phyloP scores from a whole-genome alignment of 1,284 basidiomycete genomes.

The Tylopilus sp. region DNA sequence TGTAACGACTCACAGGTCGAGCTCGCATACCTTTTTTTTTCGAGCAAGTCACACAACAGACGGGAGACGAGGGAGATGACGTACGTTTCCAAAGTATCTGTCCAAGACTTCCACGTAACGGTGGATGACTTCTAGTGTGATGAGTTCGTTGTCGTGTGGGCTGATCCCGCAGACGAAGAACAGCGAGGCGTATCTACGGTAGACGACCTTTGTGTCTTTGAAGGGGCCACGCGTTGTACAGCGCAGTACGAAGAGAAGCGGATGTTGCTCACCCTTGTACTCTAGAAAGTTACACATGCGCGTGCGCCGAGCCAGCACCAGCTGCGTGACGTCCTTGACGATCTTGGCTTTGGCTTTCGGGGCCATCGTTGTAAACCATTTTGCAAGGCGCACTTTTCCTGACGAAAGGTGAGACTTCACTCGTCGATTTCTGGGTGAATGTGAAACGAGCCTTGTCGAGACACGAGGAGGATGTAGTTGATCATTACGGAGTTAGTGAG shows the following conservation, averaged over 20 bases:
- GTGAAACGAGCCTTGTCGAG: slow-evolving; percentile 76
- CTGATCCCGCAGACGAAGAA: slow-evolving; percentile 97
- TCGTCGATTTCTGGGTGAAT: slow-evolving; percentile 1
- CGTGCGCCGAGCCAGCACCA: slow-evolving; percentile 92
- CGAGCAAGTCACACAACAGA: neutral
- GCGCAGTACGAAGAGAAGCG: neutral
- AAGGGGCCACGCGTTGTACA: neutral
- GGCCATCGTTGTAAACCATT: slow-evolving; percentile 98
- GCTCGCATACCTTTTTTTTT: slow-evolving; percentile 78
- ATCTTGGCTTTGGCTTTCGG: slow-evolving; percentile 97
- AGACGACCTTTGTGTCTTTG: slow-evolving; percentile 92
- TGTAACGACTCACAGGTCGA: slow-evolving; percentile 70
- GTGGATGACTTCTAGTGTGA: slow-evolving; percentile 96
- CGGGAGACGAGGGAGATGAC: slow-evolving; percentile 21
- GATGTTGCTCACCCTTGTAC: slow-evolving; percentile 79
- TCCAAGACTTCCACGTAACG: slow-evolving; percentile 99
- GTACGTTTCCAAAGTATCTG: slow-evolving; percentile 96
- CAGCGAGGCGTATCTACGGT: slow-evolving; percentile 94
- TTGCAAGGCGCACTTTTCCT: slow-evolving; percentile 97
- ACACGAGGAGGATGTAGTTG: slow-evolving; percentile 89
- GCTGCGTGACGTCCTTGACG: slow-evolving; percentile 98
- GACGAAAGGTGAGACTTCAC: slow-evolving; percentile 16
- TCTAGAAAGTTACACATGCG: slow-evolving; percentile 99
- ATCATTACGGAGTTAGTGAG: slow-evolving; percentile 54
- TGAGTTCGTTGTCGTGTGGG: slow-evolving; percentile 86